Evolutionary conservation across 225 moss, liverwort and hornwort species (phyloP).

Genomic region (Rhytidiadelphus loreus): DNA sequence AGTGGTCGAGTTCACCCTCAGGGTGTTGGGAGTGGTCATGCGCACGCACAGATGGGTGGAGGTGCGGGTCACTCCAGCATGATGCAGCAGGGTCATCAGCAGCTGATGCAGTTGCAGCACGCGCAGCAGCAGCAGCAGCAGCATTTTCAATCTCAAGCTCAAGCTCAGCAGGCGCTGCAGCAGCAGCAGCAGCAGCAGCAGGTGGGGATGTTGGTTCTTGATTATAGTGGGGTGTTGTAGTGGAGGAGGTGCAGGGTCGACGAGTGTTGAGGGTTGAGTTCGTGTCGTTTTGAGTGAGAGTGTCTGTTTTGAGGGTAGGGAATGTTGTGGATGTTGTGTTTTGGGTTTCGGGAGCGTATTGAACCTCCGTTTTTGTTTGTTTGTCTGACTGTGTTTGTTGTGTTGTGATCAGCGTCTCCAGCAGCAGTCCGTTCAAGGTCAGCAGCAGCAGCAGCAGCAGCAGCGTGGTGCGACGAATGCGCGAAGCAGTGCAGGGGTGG

Average conservation of each 20-base stretch:
- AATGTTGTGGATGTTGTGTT: no score
- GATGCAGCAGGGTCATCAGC: constrained; percentile 42
- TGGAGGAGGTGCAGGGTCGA: background rate
- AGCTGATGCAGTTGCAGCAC: constrained; percentile 28
- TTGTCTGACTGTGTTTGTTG: background rate
- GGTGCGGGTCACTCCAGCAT: constrained; percentile 14
- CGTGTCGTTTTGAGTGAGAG: background rate
- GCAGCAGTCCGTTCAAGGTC: background rate
- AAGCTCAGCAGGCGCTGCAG: constrained; percentile 22
- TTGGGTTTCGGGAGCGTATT: background rate
- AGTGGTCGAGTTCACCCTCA: constrained; percentile 21
- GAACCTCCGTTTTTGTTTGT: background rate
- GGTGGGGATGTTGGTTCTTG: background rate
- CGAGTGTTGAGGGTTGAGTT: background rate
- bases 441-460: background rate
- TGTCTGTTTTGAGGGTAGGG: background rate
- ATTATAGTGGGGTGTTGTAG: background rate
- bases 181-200: constrained; percentile 29
- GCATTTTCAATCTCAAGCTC: background rate
- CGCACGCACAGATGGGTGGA: constrained; percentile 23
- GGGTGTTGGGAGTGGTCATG: constrained; percentile 21
- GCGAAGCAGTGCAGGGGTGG: constrained; percentile 1
- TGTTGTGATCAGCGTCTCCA: constrained; percentile 11
- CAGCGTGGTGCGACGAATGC: constrained; percentile 17
- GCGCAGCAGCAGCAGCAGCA: background rate